Evolutionary conservation across 116 monocot genomes (phyloP), one percentile per base, ranked within the genome.

Genomic region (Cymodocea nodosa): DNA sequence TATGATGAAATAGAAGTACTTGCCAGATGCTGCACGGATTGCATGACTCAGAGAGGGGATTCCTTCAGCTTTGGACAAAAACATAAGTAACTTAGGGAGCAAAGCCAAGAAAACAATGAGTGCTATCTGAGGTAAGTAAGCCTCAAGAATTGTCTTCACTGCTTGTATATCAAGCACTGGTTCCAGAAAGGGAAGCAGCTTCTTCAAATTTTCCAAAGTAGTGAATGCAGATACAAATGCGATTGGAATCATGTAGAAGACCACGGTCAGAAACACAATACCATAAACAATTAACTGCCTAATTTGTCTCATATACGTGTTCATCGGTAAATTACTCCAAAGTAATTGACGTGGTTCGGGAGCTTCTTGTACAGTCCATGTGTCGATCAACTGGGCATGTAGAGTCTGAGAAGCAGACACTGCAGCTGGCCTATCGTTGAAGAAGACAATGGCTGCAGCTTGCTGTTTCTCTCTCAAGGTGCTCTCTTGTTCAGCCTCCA

Each of bases 21-120:
- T 97, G 51, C 90, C 95, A 17, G 87, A 85, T 17, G 90, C 72
- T 51, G 95, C 85, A 58, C 95, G 57, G 6, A 77, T 67, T 5
- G 66, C 81, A 76, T 90, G 90, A 64, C 83, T 79, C 60, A 80
- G 65, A 0, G 87, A 87, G 24, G 81, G 66, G 23, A 95, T 77
- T 44, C 95, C 95, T 64, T 95, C 95, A 24, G 52, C 44, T 65
- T 90, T 87, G 0, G 95, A 97, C 54, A 97, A 73, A 56, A 90
- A 68, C 83, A 95, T 74, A 34, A 95, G 83, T 17, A 95, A 77
- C 37, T 69, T 53, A 34, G 95, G 95, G 37, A 95, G 68, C 63
- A 95, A 79, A 18, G 95, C 90, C 71, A 95, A 62, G 77, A 95
- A 95, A 11, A 95, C 57, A 51, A 95, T 81, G n/a, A 95, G 85